Percentiles rank a stretch among this genome's conserved stretches.
Evolutionary conservation across 192 early-diverging fungal genomes (phyloP).

Genomic region (Haplosporangium gracile): DNA sequence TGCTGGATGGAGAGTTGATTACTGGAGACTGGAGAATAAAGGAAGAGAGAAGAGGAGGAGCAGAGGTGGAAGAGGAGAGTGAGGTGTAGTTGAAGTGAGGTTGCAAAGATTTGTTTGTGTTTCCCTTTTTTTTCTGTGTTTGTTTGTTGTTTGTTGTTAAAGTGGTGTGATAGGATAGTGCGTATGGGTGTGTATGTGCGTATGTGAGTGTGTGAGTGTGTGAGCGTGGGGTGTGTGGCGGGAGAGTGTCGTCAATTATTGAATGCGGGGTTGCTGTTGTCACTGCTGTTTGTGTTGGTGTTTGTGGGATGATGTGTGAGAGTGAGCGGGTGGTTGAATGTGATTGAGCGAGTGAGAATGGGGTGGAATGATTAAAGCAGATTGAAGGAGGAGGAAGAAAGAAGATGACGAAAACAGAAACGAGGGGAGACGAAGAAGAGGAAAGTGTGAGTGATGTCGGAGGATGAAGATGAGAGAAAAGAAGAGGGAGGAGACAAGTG

Average conservation of each 20-base stretch:
- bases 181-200: constrained; percentile 10
- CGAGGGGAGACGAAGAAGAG: not conserved
- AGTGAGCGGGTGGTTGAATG: not conserved
- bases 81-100: not conserved
- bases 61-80: not conserved
- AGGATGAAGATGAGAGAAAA: constrained; percentile 3
- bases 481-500: not conserved
- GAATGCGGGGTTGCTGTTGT: constrained; percentile 5
- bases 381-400: not conserved
- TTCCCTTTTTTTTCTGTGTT: not conserved
- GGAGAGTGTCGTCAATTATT: constrained; percentile 8
- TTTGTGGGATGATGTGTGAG: not conserved
- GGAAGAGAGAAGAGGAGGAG: not conserved
- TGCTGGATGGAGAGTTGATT: not conserved
- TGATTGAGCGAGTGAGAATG: not conserved
- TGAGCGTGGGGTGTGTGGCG: not conserved
- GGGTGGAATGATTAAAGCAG: not conserved
- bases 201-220: not conserved
- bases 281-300: not conserved
- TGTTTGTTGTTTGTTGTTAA: not conserved
- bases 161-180: constrained; percentile 4
- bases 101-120: constrained; percentile 14
- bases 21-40: not conserved
- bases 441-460: not conserved
- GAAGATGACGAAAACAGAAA: not conserved